Base-by-base conservation (phyloP, 2,329 filamentous ascomycete genomes). In the Pseudocercospora ulei region DNA sequence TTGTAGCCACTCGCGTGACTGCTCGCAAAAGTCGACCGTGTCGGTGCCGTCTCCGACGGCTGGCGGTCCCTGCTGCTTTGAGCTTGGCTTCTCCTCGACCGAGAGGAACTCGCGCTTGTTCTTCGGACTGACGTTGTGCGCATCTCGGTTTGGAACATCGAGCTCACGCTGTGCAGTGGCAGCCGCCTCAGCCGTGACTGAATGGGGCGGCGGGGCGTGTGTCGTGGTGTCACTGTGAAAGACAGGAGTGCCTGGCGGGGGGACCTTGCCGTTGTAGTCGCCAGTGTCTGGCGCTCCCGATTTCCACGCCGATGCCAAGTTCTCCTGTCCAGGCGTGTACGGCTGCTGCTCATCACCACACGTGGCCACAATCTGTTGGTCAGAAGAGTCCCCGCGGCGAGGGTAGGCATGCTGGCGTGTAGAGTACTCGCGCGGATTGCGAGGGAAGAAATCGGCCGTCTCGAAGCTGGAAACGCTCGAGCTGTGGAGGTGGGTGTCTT, bases 381-480 rank as follows among this genome's bases (percentile, higher is more conserved):
- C 26, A 1, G 44, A 46, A 2, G 35, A 30, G 8, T 50, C 39
- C 4, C 20, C 16, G 2, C 35, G 30, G 4, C 44, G 30, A 7
- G 51, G 48, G 34, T 57, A 57, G 8, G 50, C 50, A 16, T 60
- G 47, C 35, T 56, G 57, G 17, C 53, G 55, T 27, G 53, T 53
- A 4, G 60, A 62, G 36, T 61, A 58, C 11, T 62, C 58, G 19
- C 50, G 48, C 16, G 60, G 56, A 39, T 63, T 59, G 44, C 49
- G 49, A 6, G 60, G 60, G 41, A 63, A 63, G 54, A 63, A 63
- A 44, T 62, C 59, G 12, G 56, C 55, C 7, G 60, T 63, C 19
- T 52, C 51, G 40, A 60, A 57, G 45, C 60, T 62, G 6, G 59
- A 55, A n/a, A 54, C 43, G 40, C 59, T 62, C 4, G 58, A 59